phyloP scores from a whole-genome alignment of 371 early-diverging fungal species.

The Mucor indicus region DNA sequence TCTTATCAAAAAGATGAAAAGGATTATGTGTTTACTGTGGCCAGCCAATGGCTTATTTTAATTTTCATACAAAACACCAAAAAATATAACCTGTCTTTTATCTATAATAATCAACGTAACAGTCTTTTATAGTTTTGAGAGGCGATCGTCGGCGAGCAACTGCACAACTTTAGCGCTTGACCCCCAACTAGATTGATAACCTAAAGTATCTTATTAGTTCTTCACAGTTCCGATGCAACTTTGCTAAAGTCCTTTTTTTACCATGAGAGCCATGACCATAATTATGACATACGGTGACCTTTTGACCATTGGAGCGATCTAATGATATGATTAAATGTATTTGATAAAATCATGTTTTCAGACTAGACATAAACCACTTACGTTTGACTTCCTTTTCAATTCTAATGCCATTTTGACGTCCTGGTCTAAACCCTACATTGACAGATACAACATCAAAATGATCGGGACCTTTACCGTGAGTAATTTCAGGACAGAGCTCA shows the following conservation, averaged over 20 bases:
- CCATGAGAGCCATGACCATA: slow-evolving; percentile 46
- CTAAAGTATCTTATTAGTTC: background rate
- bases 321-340: background rate
- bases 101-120: no score
- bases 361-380: no score
- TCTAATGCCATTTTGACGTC: slow-evolving; percentile 69
- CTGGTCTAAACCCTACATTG: slow-evolving; percentile 73
- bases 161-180: slow-evolving; percentile 25
- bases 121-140: slow-evolving; percentile 29
- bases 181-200: slow-evolving; percentile 49
- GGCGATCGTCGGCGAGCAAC: slow-evolving; percentile 18
- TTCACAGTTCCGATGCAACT: background rate
- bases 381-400: slow-evolving; percentile 60
- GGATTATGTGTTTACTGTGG: no score
- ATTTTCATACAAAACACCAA: no score
- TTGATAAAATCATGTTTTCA: no score
- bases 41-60: no score
- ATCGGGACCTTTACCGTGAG: slow-evolving; percentile 37
- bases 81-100: no score
- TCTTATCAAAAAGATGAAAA: no score
- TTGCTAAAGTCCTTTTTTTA: slow-evolving; percentile 5
- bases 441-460: slow-evolving; percentile 58
- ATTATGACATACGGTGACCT: slow-evolving; percentile 36
- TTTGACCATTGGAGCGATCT: slow-evolving; percentile 25
- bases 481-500: slow-evolving; percentile 34